These are phyloP conservation scores for Casuarina glauca DNA, from an alignment of 306 rosid genomes.

Conservation along the genomic window DNA sequence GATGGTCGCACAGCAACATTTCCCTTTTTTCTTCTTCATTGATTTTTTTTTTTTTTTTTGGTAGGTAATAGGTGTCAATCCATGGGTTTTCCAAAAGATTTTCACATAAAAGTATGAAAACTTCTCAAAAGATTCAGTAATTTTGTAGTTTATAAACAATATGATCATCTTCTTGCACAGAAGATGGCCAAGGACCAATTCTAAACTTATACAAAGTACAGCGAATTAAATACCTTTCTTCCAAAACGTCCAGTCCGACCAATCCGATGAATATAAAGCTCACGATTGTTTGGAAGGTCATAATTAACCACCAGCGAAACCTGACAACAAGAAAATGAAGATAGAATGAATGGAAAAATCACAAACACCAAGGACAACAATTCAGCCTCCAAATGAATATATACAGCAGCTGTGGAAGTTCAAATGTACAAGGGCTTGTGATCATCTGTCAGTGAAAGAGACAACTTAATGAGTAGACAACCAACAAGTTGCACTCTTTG, in stretches of 20 bases:
- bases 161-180: not conserved
- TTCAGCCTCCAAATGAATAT: not conserved
- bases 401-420: not conserved
- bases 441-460: not conserved
- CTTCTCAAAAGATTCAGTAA: too few relatives aligned
- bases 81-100: too few relatives aligned
- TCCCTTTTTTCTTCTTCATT: too few relatives aligned
- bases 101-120: too few relatives aligned
- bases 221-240: slow-evolving; percentile 66
- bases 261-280: slow-evolving; percentile 93
- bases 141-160: not conserved
- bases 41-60: too few relatives aligned
- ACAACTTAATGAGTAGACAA: not conserved
- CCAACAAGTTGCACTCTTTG: not conserved
- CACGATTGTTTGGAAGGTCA: slow-evolving; percentile 98
- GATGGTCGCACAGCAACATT: too few relatives aligned
- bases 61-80: too few relatives aligned
- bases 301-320: slow-evolving; percentile 92
- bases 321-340: slow-evolving; percentile 35
- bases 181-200: not conserved
- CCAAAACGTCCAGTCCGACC: slow-evolving; percentile 99
- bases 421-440: not conserved
- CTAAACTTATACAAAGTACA: too few relatives aligned
- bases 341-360: not conserved
- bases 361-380: slow-evolving; percentile 12